Conservation (phyloP, 2,329 filamentous ascomycete genomes). For the Trichoderma oligosporum region DNA sequence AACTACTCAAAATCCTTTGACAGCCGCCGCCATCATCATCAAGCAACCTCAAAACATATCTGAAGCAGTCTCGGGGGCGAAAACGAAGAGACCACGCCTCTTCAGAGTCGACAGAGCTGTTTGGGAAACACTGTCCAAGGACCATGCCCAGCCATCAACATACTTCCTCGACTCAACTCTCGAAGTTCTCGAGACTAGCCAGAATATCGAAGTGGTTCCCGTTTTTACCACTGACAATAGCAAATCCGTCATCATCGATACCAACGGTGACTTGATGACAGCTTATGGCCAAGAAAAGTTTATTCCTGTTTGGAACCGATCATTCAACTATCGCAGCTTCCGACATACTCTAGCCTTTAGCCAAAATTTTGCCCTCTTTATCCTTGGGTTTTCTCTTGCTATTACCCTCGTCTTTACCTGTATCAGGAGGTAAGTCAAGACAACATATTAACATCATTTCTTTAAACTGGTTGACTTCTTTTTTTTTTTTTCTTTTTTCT, state of each 20-base stretch:
- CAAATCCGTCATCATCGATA: slow-evolving; percentile 20
- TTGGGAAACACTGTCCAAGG: not conserved
- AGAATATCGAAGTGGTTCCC: slow-evolving; percentile 11
- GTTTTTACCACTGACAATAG: slow-evolving; percentile 20
- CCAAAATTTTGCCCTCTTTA: slow-evolving; percentile 21
- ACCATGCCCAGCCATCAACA: not conserved
- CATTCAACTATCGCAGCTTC: not conserved
- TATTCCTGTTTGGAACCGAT: slow-evolving; percentile 8
- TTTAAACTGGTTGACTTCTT: not conserved
- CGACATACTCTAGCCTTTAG: slow-evolving; percentile 14
- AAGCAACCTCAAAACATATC: slow-evolving; percentile 3
- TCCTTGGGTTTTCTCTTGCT: slow-evolving; percentile 21
- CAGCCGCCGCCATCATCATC: not conserved
- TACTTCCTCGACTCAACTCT: slow-evolving; percentile 18
- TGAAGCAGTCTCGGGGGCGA: not conserved
- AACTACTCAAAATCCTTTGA: not conserved
- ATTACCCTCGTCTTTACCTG: slow-evolving; percentile 21
- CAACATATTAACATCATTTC: not conserved
- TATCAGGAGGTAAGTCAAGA: slow-evolving; percentile 21
- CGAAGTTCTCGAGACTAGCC: slow-evolving; percentile 13
- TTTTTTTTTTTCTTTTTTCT: not conserved
- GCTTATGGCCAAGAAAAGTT: slow-evolving; percentile 15
- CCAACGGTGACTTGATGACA: slow-evolving; percentile 22
- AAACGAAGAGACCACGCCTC: slow-evolving; percentile 3
- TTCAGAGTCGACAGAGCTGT: slow-evolving; percentile 16